phyloP scores from a whole-genome alignment of 441 rosid genomes.

The Omphalea diandra region DNA sequence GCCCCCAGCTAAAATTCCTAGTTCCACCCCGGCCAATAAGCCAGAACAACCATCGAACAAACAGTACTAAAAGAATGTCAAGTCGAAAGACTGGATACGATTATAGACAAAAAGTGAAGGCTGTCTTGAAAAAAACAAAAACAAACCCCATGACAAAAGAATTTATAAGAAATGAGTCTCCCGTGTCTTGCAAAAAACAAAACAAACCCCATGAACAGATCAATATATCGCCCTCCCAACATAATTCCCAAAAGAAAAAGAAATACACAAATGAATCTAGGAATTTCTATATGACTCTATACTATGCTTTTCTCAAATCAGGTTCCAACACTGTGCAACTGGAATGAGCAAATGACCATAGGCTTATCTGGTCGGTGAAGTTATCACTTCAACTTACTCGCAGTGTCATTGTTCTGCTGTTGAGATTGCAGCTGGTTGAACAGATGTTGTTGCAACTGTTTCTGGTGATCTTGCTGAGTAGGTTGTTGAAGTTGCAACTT shows the following conservation, averaged over 20 bases:
- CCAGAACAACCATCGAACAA: neutral
- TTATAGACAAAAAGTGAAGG: conserved; percentile 1
- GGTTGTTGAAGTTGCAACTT: conserved; percentile 45
- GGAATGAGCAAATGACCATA: neutral
- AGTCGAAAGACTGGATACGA: neutral
- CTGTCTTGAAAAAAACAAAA: too few species aligned
- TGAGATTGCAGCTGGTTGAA: conserved; percentile 26
- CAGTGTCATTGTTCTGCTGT: conserved; percentile 40
- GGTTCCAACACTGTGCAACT: neutral
- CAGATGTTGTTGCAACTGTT: conserved; percentile 19
- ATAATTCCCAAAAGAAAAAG: neutral
- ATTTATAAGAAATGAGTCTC: neutral
- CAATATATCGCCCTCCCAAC: neutral
- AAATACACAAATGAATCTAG: neutral
- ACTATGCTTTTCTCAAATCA: neutral
- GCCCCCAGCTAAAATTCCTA: too few species aligned
- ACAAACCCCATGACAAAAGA: neutral
- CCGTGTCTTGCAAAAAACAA: neutral
- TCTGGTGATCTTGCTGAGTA: conserved; percentile 23
- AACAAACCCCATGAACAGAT: neutral
- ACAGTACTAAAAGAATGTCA: neutral
- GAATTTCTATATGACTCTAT: neutral
- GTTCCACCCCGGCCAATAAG: too few species aligned
- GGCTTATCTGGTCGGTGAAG: neutral
- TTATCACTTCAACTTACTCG: conserved; percentile 3